A percentile compares a stretch with the other conserved stretches of the same genome.
Conservation (phyloP, 768 basidiomycete genomes). For the Suillus placidus region DNA sequence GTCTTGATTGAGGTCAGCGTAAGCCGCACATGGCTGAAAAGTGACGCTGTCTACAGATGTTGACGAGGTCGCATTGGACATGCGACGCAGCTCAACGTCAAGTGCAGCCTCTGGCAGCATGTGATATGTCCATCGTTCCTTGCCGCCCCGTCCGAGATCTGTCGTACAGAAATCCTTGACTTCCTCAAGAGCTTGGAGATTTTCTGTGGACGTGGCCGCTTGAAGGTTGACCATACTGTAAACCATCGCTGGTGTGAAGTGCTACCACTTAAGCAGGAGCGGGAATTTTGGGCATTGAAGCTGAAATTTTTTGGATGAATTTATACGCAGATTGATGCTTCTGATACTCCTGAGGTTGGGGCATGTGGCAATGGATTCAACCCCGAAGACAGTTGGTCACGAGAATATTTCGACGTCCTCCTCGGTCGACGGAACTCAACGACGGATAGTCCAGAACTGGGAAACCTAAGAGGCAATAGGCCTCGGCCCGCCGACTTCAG, state of each 20-base stretch:
- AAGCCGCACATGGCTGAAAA: constrained; percentile 46
- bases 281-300: constrained; percentile 1
- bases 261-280: neutral
- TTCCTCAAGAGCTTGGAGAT: constrained; percentile 52
- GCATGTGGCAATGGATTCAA: constrained; percentile 20
- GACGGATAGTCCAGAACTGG: constrained; percentile 22
- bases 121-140: constrained; percentile 57
- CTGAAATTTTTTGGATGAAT: constrained; percentile 3
- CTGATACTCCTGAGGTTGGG: constrained; percentile 17
- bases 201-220: constrained; percentile 48
- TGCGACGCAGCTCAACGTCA: constrained; percentile 40
- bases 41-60: constrained; percentile 41
- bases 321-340: constrained; percentile 11
- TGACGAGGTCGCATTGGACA: constrained; percentile 39
- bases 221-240: constrained; percentile 45
- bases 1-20: constrained; percentile 44
- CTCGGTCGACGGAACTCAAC: constrained; percentile 21
- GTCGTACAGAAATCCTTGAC: constrained; percentile 55
- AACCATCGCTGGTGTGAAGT: constrained; percentile 20
- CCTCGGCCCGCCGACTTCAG: constrained; percentile 25
- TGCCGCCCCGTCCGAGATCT: constrained; percentile 55
- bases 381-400: constrained; percentile 15
- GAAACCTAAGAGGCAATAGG: constrained; percentile 23
- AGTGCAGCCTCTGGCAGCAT: constrained; percentile 45
- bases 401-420: constrained; percentile 18